phyloP scores from a whole-genome alignment of 1,284 basidiomycete species.

The Rhodotorula sp. region DNA sequence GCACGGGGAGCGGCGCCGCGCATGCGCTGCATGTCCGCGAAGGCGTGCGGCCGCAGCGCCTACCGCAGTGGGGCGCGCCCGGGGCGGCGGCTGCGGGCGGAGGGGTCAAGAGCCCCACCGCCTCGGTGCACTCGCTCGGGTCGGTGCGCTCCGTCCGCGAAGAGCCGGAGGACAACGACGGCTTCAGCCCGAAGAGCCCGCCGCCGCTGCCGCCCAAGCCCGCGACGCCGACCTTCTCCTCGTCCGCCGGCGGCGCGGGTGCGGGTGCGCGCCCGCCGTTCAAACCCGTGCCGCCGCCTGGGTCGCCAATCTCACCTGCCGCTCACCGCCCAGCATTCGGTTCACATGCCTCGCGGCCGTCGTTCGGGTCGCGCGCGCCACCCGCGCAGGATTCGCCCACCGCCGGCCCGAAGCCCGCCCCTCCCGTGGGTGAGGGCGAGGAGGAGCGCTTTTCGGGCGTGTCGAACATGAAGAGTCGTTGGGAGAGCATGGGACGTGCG shows the following conservation, averaged over 20 bases:
- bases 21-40: slow-evolving; percentile 4
- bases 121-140: background rate
- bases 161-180: background rate
- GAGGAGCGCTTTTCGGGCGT: slow-evolving; percentile 42
- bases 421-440: slow-evolving; percentile 10
- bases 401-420: background rate
- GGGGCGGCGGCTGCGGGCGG: background rate
- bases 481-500: slow-evolving; percentile 34
- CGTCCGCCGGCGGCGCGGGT: background rate
- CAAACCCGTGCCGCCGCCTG: slow-evolving; percentile 33
- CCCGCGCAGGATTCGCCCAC: background rate
- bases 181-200: background rate
- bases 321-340: background rate
- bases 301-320: slow-evolving; percentile 8
- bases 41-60: slow-evolving; percentile 1
- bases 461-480: slow-evolving; percentile 36
- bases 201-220: slow-evolving; percentile 8
- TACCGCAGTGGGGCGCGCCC: slow-evolving; percentile 10
- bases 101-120: background rate
- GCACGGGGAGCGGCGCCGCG: background rate
- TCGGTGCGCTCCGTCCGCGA: background rate
- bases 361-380: background rate
- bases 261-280: slow-evolving; percentile 16
- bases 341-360: background rate
- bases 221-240: background rate